phyloP scores from a whole-genome alignment of 805 yeast species.

The Hanseniaspora occidentalis region DNA sequence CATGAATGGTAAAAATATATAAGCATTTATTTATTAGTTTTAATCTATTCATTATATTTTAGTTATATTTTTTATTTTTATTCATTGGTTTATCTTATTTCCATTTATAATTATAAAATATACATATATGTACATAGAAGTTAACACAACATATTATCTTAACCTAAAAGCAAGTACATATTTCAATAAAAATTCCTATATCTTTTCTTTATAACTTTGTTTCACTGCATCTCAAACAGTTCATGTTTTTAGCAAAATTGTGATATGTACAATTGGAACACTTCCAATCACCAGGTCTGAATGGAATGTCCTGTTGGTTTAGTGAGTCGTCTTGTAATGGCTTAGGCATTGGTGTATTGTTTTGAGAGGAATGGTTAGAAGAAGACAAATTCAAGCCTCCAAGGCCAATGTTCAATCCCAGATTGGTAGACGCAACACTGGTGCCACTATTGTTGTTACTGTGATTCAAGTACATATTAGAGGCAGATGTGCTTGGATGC shows the following conservation, averaged over 20 bases:
- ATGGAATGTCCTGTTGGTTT: constrained; percentile 40
- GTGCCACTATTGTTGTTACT: constrained; percentile 7
- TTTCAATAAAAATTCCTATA: not conserved
- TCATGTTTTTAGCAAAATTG: constrained; percentile 81
- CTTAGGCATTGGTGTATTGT: no score
- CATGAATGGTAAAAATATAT: no score
- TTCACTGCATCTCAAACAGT: constrained; percentile 81
- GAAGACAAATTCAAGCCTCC: no score
- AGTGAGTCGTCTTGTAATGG: constrained; percentile 6
- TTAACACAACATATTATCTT: no score
- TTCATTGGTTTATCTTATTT: no score
- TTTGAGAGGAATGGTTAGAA: constrained; percentile 3
- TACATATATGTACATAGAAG: no score
- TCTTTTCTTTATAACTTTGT: constrained; percentile 28
- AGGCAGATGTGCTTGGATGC: not conserved
- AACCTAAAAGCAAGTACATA: not conserved
- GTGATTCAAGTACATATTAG: constrained; percentile 6
- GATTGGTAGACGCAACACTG: not conserved
- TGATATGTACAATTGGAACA: constrained; percentile 76
- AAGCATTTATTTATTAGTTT: no score
- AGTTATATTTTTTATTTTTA: no score
- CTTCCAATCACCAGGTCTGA: constrained; percentile 96
- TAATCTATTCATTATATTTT: no score
- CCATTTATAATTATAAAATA: no score
- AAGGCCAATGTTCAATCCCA: no score